Conservation (phyloP, 2,329 filamentous ascomycete species). For the Fusarium heterosporum region DNA sequence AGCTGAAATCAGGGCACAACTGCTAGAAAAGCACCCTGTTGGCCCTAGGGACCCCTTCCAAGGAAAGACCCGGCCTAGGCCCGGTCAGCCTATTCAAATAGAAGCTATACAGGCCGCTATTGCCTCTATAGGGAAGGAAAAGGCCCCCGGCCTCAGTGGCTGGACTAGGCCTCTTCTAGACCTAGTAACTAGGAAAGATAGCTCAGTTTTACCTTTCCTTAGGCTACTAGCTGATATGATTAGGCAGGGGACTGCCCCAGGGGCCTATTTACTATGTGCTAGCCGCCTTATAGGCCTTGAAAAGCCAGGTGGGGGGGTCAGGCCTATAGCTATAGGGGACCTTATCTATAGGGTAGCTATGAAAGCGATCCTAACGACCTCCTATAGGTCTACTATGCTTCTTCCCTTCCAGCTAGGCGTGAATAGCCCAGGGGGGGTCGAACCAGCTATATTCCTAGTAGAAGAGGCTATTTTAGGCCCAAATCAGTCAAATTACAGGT, state of each 20-base stretch:
- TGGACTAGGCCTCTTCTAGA: conserved; percentile 3
- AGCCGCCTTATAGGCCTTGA: background rate
- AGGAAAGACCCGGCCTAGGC: background rate
- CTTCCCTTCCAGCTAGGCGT: background rate
- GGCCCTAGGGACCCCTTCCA: background rate
- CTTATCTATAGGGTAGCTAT: no score
- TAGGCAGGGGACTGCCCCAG: background rate
- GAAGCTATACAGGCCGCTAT: background rate
- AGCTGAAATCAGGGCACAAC: no score
- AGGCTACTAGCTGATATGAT: conserved; percentile 8
- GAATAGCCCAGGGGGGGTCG: background rate
- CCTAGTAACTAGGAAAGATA: background rate
- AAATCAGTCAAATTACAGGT: background rate
- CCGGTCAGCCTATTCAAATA: background rate
- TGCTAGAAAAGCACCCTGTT: background rate
- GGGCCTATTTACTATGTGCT: background rate
- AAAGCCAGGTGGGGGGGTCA: background rate
- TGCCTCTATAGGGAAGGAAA: conserved; percentile 9
- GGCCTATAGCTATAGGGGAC: no score
- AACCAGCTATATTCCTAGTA: background rate
- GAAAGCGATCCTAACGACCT: no score
- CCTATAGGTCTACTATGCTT: no score
- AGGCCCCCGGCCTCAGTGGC: background rate
- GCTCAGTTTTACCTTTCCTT: background rate
- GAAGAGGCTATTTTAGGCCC: background rate